Evolutionary conservation across 805 yeast genomes (phyloP).

Genomic region (Pichia manshurica): DNA sequence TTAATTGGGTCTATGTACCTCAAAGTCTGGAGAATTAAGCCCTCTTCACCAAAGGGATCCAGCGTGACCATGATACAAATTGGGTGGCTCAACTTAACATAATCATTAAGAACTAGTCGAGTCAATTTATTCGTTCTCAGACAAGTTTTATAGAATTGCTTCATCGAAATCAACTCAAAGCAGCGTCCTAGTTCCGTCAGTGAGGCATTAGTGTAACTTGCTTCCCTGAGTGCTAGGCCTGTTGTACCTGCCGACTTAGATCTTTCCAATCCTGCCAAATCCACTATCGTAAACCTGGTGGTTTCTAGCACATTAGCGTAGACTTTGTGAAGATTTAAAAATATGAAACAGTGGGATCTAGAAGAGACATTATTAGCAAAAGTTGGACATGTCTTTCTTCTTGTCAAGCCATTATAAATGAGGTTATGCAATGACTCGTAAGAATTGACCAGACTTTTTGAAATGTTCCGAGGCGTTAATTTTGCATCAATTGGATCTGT

Average conservation of each 20-base stretch:
- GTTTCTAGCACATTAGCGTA: constrained; percentile 22
- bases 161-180: constrained; percentile 35
- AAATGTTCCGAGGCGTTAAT: constrained; percentile 38
- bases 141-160: constrained; percentile 36
- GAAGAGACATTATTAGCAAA: constrained; percentile 40
- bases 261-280: constrained; percentile 49
- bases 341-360: constrained; percentile 48
- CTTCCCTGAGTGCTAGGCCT: constrained; percentile 42
- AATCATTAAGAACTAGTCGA: constrained; percentile 43
- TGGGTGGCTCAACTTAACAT: constrained; percentile 28
- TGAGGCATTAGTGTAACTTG: constrained; percentile 44
- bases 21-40: constrained; percentile 27
- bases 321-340: constrained; percentile 25
- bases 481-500: constrained; percentile 40
- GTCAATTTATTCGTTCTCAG: constrained; percentile 45
- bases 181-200: constrained; percentile 47
- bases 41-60: constrained; percentile 36
- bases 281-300: constrained; percentile 43
- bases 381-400: constrained; percentile 38
- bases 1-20: constrained; percentile 29
- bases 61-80: constrained; percentile 34
- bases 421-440: constrained; percentile 33
- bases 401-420: constrained; percentile 34
- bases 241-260: constrained; percentile 40
- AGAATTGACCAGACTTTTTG: constrained; percentile 36